phyloP scores from a whole-genome alignment of 1,284 basidiomycete species.

The Caloboletus firmus region DNA sequence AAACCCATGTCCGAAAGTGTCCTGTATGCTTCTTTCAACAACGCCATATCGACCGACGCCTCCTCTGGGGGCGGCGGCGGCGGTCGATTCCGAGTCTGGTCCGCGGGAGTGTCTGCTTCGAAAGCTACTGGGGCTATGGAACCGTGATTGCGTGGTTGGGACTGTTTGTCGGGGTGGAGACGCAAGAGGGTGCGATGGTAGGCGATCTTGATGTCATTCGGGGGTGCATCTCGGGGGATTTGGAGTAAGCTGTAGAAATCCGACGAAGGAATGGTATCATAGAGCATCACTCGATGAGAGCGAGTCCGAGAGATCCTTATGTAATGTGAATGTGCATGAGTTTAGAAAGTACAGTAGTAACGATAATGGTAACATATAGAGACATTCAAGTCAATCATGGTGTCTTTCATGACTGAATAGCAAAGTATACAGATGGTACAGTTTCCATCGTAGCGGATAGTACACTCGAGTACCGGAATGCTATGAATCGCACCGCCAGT shows the following conservation, averaged over 20 bases:
- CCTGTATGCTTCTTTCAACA: slow-evolving; percentile 61
- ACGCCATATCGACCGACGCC: slow-evolving; percentile 45
- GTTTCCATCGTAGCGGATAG: background rate
- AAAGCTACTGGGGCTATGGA: background rate
- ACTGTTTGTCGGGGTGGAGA: slow-evolving; percentile 68
- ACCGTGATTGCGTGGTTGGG: slow-evolving; percentile 8
- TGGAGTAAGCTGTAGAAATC: slow-evolving; percentile 52
- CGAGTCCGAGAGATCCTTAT: no score
- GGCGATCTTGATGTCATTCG: slow-evolving; percentile 60
- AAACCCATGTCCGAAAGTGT: slow-evolving; percentile 43
- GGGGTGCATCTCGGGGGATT: slow-evolving; percentile 42
- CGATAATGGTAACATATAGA: no score
- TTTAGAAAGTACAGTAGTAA: no score
- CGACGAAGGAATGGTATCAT: slow-evolving; percentile 7
- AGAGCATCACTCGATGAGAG: slow-evolving; percentile 1
- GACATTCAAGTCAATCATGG: no score
- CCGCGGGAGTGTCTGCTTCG: background rate
- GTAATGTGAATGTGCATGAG: no score
- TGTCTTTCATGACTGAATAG: no score
- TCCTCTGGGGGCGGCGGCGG: background rate
- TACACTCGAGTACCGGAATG: background rate
- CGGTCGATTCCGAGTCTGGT: background rate
- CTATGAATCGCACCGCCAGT: background rate
- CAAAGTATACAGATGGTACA: background rate
- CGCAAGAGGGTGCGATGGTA: slow-evolving; percentile 67